Percentiles rank a stretch among this genome's conserved stretches.
Conservation (phyloP, 2,329 filamentous ascomycete species). For the Neopestalotiopsis clavispora region DNA sequence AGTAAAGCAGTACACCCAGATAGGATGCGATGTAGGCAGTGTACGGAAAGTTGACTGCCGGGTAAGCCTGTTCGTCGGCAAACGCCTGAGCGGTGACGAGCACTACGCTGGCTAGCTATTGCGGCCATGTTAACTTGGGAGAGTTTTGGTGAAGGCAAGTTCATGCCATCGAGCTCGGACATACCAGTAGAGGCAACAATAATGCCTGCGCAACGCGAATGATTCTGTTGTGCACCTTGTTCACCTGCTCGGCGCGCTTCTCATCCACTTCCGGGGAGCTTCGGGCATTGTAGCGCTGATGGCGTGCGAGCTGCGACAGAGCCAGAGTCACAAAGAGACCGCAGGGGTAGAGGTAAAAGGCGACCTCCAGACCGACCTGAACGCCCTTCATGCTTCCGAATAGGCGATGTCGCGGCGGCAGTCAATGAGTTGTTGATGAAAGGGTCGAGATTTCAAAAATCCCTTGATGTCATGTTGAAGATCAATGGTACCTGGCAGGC, state of each 20-base stretch:
- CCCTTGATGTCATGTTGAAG: slow-evolving; percentile 1
- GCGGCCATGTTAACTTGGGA: background rate
- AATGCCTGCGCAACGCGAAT: slow-evolving; percentile 42
- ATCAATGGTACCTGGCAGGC: background rate
- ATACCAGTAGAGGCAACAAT: slow-evolving; percentile 35
- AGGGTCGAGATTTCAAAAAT: background rate
- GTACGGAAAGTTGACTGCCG: slow-evolving; percentile 38
- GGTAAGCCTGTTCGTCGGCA: slow-evolving; percentile 21
- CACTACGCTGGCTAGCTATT: slow-evolving; percentile 38
- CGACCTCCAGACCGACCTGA: slow-evolving; percentile 41
- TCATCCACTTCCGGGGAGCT: slow-evolving; percentile 31
- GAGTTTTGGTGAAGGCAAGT: background rate
- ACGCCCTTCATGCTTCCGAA: slow-evolving; percentile 36
- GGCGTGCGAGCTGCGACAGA: slow-evolving; percentile 41
- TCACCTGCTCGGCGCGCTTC: slow-evolving; percentile 34
- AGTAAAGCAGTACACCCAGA: slow-evolving; percentile 46
- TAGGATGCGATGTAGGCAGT: slow-evolving; percentile 48
- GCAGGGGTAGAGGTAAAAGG: slow-evolving; percentile 47
- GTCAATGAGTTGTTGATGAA: background rate
- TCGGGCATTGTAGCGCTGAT: slow-evolving; percentile 36
- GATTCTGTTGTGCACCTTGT: slow-evolving; percentile 35
- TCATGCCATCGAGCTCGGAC: background rate
- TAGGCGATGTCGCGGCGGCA: background rate
- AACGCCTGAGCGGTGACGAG: slow-evolving; percentile 39
- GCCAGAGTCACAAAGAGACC: slow-evolving; percentile 42